phyloP scores from a whole-genome alignment of 768 basidiomycete genomes.

The Amanita polypyramis region DNA sequence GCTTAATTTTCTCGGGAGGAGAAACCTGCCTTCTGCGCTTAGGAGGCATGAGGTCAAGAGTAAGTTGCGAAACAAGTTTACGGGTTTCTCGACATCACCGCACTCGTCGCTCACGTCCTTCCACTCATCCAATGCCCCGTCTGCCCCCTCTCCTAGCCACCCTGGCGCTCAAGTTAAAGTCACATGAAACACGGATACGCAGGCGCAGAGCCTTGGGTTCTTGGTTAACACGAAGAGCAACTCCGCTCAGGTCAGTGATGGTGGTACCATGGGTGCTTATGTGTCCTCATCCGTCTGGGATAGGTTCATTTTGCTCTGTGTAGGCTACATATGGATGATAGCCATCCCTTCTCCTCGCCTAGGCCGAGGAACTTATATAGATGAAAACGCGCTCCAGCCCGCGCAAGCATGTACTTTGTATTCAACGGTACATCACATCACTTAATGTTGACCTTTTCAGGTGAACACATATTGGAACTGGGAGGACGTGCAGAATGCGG shows the following conservation, averaged over 20 bases:
- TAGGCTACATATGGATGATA: slow-evolving; percentile 80
- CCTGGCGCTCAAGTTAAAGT: slow-evolving; percentile 1
- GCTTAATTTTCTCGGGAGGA: slow-evolving; percentile 55
- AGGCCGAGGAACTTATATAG: slow-evolving; percentile 68
- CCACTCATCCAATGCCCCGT: not conserved
- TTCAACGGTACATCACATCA: not conserved
- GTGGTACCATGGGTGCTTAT: not conserved
- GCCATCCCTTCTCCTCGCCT: slow-evolving; percentile 58
- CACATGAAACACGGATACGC: slow-evolving; percentile 32
- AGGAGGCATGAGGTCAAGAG: slow-evolving; percentile 31
- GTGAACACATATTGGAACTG: slow-evolving; percentile 90
- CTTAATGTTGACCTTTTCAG: slow-evolving; percentile 26
- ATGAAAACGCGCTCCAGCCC: slow-evolving; percentile 94
- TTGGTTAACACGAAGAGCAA: slow-evolving; percentile 24
- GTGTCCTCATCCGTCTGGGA: not conserved
- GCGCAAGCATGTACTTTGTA: slow-evolving; percentile 49
- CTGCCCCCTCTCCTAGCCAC: not conserved
- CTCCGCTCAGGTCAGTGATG: slow-evolving; percentile 25
- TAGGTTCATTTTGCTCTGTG: slow-evolving; percentile 47
- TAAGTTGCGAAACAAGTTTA: slow-evolving; percentile 7
- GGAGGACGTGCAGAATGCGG: slow-evolving; percentile 83
- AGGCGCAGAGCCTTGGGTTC: slow-evolving; percentile 29
- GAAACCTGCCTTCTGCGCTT: slow-evolving; percentile 51
- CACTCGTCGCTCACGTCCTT: not conserved
- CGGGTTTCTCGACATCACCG: too few relatives aligned